Percentiles rank a stretch among this genome's conserved stretches.
phyloP scores from a whole-genome alignment of 2,329 filamentous ascomycete species.

The Pyrenophora teres region DNA sequence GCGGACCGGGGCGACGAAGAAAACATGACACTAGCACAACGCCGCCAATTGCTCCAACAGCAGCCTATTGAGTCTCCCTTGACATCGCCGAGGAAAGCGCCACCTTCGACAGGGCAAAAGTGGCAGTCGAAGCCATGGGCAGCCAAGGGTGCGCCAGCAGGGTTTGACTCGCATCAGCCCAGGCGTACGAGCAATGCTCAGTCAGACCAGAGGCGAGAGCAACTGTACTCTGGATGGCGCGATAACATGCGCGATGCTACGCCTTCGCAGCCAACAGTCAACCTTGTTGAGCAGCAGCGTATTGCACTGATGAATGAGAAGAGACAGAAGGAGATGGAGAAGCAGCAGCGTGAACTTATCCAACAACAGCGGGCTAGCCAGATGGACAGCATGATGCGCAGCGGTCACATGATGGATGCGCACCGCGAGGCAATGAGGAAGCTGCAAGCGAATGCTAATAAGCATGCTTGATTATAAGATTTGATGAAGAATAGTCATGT shows the following conservation, averaged over 20 bases:
- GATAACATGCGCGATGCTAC: conserved; percentile 38
- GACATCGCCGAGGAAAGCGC: conserved; percentile 18
- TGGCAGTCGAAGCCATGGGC: conserved; percentile 38
- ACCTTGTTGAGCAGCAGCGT: conserved; percentile 45
- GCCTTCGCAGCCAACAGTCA: conserved; percentile 23
- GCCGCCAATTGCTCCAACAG: conserved; percentile 50
- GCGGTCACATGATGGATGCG: conserved; percentile 72
- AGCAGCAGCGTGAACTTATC: conserved; percentile 62
- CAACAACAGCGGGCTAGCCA: conserved; percentile 64
- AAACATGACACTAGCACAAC: conserved; percentile 72
- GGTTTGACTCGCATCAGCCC: conserved; percentile 48
- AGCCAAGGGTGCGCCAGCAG: conserved; percentile 26
- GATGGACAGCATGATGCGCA: conserved; percentile 77
- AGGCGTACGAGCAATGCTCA: conserved; percentile 33
- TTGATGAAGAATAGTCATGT: neutral
- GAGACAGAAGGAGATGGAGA: conserved; percentile 64
- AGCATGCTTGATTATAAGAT: conserved; percentile 22
- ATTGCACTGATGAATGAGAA: conserved; percentile 63
- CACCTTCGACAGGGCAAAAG: conserved; percentile 37
- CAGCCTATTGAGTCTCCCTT: conserved; percentile 23
- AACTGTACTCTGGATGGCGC: conserved; percentile 44
- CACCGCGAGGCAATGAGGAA: conserved; percentile 79
- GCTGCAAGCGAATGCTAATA: conserved; percentile 70
- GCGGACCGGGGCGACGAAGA: conserved; percentile 54
- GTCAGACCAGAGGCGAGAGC: conserved; percentile 40